These are phyloP conservation scores for Violaceomyces palustris DNA, from an alignment of 1,284 basidiomycete genomes.

Conservation along the genomic window DNA sequence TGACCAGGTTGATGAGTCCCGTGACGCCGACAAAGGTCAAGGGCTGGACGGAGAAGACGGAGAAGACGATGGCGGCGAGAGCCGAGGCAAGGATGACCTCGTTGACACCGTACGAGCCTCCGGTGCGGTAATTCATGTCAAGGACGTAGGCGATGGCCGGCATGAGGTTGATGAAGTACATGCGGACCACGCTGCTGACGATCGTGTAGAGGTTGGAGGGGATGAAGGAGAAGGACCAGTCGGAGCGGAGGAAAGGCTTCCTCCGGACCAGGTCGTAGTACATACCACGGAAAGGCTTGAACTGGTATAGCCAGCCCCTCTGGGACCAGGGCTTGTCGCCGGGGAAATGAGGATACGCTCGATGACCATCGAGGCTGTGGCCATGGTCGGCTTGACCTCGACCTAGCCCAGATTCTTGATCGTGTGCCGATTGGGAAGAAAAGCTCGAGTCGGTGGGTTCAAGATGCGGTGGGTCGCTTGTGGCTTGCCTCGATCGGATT, in stretches of 20 bases:
- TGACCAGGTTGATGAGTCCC: conserved; percentile 58
- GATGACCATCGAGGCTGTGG: no score
- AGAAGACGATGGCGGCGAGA: conserved; percentile 86
- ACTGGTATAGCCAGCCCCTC: conserved; percentile 43
- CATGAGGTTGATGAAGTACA: conserved; percentile 60
- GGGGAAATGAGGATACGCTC: conserved; percentile 19
- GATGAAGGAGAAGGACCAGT: conserved; percentile 41
- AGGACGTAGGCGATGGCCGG: conserved; percentile 89
- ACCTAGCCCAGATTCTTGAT: no score
- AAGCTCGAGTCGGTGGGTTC: no score
- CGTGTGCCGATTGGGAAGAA: no score
- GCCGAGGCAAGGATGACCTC: conserved; percentile 61
- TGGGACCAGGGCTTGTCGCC: conserved; percentile 48
- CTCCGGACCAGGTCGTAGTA: conserved; percentile 69
- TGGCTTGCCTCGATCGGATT: no score
- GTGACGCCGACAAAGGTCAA: conserved; percentile 91
- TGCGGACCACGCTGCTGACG: conserved; percentile 30
- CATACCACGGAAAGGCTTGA: conserved; percentile 66
- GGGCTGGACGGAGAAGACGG: conserved; percentile 82
- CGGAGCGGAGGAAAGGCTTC: conserved; percentile 63
- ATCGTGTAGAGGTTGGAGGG: conserved; percentile 38
- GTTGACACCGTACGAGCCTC: conserved; percentile 79
- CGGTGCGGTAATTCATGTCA: conserved; percentile 81
- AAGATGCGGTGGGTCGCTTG: no score
- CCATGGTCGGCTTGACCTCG: no score